Base-by-base conservation (phyloP, 2,329 filamentous ascomycete genomes). In the Macrophomina pseudophaseolina region DNA sequence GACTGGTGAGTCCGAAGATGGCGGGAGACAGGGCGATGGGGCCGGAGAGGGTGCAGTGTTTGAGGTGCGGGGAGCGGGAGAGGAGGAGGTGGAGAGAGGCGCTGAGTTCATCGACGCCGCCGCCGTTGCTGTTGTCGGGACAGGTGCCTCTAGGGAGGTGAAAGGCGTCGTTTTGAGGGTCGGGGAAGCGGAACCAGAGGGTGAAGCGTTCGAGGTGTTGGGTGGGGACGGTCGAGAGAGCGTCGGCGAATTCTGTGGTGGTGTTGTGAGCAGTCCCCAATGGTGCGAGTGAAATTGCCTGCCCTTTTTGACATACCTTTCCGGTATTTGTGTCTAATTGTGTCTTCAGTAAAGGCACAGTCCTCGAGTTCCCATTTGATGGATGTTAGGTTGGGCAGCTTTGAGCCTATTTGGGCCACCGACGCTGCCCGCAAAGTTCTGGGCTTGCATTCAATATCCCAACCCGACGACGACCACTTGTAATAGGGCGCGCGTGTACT, bases 341-440 rank as follows among this genome's bases (percentile, higher is more conserved):
- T 30, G 5, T 60, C 58, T 14, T 60, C 58, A 7, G n/a, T 23
- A n/a, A 60, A 60, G 0, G 58, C 58, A 14, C 58, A 60, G 16
- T 60, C 58, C 2, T 60, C 30, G 18, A 60, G n/a, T 4, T 9
- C 16, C 58, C 42, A 49, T 5, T 18, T 12, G 1, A 60, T 33
- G 2, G 8, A 6, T 8, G 0, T 18, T 30, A 60, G 8, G 7
- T 49, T 60, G 11, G 58, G 58, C 3, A 60, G 2, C 5, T 33
- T 35, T 12, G 58, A 48, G 30, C 42, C 58, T 6, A 60, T 49
- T 5, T 14, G n/a, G 4, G 58, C 58, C 7, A 60, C 44, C 2
- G 58, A 60, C 8, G 42, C 42, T 8, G 58, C 58, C 16, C 58
- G 11, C 30, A 60, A 33, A 33, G 32, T 33, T n/a, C 58, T 35